Evolutionary conservation across 1,284 basidiomycete genomes (phyloP), one percentile per base, ranked within the genome.

Genomic region (Mycosarcoma maydis): DNA sequence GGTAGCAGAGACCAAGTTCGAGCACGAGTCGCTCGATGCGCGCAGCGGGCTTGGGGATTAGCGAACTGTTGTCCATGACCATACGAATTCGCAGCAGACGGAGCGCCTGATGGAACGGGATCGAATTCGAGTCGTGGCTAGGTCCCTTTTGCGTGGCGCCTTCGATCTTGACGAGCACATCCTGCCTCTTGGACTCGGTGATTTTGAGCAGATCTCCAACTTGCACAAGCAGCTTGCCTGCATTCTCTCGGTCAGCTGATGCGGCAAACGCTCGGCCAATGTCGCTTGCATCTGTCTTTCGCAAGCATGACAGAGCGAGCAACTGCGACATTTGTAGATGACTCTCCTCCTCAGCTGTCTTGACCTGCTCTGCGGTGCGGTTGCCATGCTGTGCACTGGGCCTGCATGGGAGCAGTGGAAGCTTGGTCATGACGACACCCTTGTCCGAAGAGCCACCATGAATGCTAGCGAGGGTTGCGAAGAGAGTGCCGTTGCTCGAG

Each of bases 1-100:
- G 55, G n/a, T 49, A 59, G 23, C 59, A 62, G 16, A 64, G 54
- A 13, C 43, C 55, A 3, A 72, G 49, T 17, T 62, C 62, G 16
- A 72, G 46, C 0, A 64, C 33, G 3, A 68, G 39, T 16, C 55
- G 46, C 42, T 72, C 55, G 14, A 53, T 8, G 3, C 52, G 44
- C 10, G 29, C 40, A 6, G 13, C n/a, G 3, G 49, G 8, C 16
- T 44, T 24, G 11, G 33, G 10, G 1, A 27, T 13, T 7, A 27
- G n/a, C 9, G 24, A 20, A 3, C 17, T 24, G 11, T 19, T n/a
- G n/a, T 47, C 46, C 40, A 57, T 60, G 4, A 42, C 51, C 52
- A 60, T 65, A 11, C 68, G 62, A n/a, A 58, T 51, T 53, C 68
- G 50, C n/a, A 72, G 55, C 37, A 72, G 47, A 6, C 62, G 53